Evolutionary conservation across 192 early-diverging fungal species (phyloP).

Genomic region (Lobulomyces angularis): DNA sequence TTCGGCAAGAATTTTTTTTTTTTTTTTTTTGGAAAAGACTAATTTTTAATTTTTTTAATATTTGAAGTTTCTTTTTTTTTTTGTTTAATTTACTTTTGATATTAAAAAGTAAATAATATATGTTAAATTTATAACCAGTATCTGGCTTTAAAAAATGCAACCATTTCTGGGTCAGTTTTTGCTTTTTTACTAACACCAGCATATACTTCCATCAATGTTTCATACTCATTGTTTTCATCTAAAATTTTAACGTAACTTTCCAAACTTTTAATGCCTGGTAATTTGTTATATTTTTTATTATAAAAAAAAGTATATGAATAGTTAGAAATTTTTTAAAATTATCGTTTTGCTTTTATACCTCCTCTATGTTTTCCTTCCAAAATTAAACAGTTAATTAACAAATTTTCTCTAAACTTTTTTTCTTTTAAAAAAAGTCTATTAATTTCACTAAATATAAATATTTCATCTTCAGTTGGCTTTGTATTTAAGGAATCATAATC

Average conservation of each 20-base stretch:
- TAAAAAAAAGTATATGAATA: no score
- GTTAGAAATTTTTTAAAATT: no score
- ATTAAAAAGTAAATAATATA: no score
- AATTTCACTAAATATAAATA: conserved; percentile 29
- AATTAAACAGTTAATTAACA: conserved; percentile 21
- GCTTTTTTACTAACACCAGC: conserved; percentile 31
- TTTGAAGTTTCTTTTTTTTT: no score
- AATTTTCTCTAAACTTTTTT: conserved; percentile 28
- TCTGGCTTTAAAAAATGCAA: conserved; percentile 34
- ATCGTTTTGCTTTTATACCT: no score
- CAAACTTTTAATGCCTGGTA: conserved; percentile 20
- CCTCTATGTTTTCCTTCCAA: conserved; percentile 23
- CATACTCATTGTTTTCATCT: conserved; percentile 26
- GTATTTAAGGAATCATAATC: no score
- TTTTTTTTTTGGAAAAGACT: no score
- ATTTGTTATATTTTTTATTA: no score
- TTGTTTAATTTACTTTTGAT: no score
- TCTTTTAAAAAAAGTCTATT: conserved; percentile 29
- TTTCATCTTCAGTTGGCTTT: conserved; percentile 27
- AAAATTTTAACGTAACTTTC: conserved; percentile 29
- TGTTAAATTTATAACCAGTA: conserved; percentile 27
- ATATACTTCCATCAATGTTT: conserved; percentile 31
- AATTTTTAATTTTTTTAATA: no score
- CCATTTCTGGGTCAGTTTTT: conserved; percentile 26
- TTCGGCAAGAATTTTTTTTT: no score